Conservation (phyloP, 192 early-diverging fungal genomes). For the Phycomyces nitens region DNA sequence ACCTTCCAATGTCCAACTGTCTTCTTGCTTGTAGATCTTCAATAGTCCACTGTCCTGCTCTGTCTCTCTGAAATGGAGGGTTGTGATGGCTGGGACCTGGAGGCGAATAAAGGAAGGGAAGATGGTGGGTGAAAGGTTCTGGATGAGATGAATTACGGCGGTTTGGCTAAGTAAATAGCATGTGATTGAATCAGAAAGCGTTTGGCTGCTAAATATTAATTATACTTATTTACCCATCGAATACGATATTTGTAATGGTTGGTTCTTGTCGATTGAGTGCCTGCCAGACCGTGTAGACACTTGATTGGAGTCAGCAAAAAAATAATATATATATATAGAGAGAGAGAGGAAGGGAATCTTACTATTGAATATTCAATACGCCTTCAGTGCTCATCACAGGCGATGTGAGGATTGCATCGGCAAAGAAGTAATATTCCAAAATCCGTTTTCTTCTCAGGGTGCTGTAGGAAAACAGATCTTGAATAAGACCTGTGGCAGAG, state of each 20-base stretch:
- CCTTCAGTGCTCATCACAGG: constrained; percentile 52
- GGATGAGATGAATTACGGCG: constrained; percentile 45
- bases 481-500: constrained; percentile 32
- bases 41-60: constrained; percentile 39
- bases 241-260: constrained; percentile 31
- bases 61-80: constrained; percentile 46
- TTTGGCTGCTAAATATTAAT: not conserved
- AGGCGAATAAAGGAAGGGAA: constrained; percentile 46
- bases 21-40: constrained; percentile 55
- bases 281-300: constrained; percentile 37
- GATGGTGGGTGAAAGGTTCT: constrained; percentile 47
- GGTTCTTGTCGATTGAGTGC: constrained; percentile 33
- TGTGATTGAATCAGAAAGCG: constrained; percentile 7
- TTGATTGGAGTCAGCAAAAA: constrained; percentile 1
- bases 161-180: constrained; percentile 30
- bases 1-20: constrained; percentile 58
- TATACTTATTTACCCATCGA: constrained; percentile 31
- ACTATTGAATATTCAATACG: constrained; percentile 50
- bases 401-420: constrained; percentile 46
- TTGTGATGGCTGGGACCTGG: constrained; percentile 51
- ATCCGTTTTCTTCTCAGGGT: constrained; percentile 47
- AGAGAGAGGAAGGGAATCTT: not conserved
- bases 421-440: constrained; percentile 51
- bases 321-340: too few species aligned
- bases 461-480: constrained; percentile 48